Evolutionary conservation across 192 early-diverging fungal genomes (phyloP), one percentile per base, ranked within the genome.

Genomic region (Backusella liffmaniae): DNA sequence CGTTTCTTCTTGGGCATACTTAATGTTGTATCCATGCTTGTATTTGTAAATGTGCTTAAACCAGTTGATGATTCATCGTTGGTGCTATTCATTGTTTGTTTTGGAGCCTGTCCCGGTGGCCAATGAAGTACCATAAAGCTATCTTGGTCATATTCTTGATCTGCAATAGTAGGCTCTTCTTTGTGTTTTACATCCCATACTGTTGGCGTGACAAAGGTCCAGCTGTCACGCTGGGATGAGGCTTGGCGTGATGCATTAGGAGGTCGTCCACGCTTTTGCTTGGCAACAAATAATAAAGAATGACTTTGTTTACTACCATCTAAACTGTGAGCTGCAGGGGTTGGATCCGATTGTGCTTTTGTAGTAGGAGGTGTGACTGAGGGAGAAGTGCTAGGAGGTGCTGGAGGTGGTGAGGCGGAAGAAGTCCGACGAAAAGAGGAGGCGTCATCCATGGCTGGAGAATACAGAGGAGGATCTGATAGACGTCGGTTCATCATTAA

Each of bases 1-100:
- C 81, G 74, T 56, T 82, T 82, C 51, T 82, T 82, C 35, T 76
- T 78, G 3, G 81, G 81, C 70, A 79, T 82, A 21, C 77, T 70
- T 21, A 82, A 35, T 8, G 73, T 74, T 4, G 72, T 72, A 42
- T 82, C 77, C 76, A 78, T 78, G 2, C 39, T 70, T 8, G 77
- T 74, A 53, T 53, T 79, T 16, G 79, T 81, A 42, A 81, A 81
- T 39, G 75, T 73, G 23, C 73, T 78, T 21, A 73, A 35, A 23
- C 68, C 62, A 42, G 70, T 75, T 53, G 73, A 71, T 39, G 66
- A 46, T 37, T 62, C 51, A 13, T 62, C 56, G 4, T 26, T 62
- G 26, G 56, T 29, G 26, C 26, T 41, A 32, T 67, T 29, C 18
- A 30, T 30, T 34, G 44, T 36, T 29, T 73, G 72, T 46, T 73